A percentile compares a stretch with the other conserved stretches of the same genome.
Conservation (phyloP, 2,329 filamentous ascomycete genomes). For the Blumeria hordei region DNA sequence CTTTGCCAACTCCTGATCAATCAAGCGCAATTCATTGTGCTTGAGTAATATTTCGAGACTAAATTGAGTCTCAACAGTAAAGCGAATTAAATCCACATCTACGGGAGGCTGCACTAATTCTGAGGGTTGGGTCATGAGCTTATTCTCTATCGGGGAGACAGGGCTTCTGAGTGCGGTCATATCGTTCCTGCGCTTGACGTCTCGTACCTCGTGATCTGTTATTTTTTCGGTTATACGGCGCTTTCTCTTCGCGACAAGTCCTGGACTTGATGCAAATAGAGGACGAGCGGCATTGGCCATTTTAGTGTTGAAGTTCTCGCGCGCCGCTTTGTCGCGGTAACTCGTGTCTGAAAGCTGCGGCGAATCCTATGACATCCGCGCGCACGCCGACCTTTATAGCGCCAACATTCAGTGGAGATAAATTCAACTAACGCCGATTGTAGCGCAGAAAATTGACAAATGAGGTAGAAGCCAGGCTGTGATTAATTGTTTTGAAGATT, state of each 20-base stretch:
- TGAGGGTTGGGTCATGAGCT: background rate
- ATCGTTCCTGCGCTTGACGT: constrained; percentile 15
- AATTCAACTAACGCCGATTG: too few species aligned
- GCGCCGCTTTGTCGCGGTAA: constrained; percentile 25
- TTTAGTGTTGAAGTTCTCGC: constrained; percentile 19
- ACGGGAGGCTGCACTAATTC: constrained; percentile 4
- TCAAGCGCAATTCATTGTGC: constrained; percentile 79
- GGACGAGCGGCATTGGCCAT: constrained; percentile 13
- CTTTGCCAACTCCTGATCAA: constrained; percentile 90
- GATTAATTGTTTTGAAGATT: too few species aligned
- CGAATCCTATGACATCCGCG: too few species aligned
- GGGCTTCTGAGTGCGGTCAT: constrained; percentile 1
- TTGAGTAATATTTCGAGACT: constrained; percentile 81
- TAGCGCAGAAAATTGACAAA: too few species aligned
- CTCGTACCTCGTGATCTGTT: constrained; percentile 4
- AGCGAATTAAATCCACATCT: constrained; percentile 13
- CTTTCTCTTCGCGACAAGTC: constrained; percentile 10
- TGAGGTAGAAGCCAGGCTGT: too few species aligned
- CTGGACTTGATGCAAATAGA: constrained; percentile 7
- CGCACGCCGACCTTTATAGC: too few species aligned
- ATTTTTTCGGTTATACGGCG: constrained; percentile 3
- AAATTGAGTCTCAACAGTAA: constrained; percentile 54
- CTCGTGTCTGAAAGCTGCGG: too few species aligned
- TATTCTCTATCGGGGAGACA: background rate
- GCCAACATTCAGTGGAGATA: too few species aligned